Evolutionary conservation across 1,284 basidiomycete species (phyloP).

Genomic region (Schizophyllum commune): DNA sequence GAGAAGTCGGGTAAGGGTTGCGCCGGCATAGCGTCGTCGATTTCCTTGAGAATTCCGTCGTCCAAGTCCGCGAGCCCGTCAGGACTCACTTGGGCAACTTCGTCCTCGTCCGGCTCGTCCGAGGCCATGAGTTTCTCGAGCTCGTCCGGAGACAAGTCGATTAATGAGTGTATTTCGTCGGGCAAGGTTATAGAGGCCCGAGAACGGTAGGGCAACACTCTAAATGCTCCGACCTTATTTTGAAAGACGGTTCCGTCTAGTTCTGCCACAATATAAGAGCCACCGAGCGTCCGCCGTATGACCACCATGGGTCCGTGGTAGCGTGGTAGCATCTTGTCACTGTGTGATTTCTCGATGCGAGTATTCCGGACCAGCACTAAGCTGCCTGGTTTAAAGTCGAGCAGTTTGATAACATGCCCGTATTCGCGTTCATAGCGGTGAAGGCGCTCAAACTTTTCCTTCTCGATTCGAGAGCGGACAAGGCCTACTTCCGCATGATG

Average conservation of each 20-base stretch:
- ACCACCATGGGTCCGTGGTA: constrained; percentile 29
- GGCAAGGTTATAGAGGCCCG: background rate
- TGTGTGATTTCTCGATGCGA: constrained; percentile 7
- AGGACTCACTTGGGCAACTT: no score
- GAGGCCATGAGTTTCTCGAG: no score
- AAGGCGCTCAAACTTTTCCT: no score
- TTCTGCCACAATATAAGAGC: constrained; percentile 25
- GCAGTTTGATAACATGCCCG: constrained; percentile 19
- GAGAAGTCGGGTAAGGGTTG: no score
- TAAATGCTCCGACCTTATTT: constrained; percentile 21
- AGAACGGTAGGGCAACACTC: constrained; percentile 25
- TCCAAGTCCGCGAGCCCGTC: no score
- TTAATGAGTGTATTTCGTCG: no score
- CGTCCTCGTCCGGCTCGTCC: no score
- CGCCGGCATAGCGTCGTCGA: no score
- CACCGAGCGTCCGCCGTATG: constrained; percentile 19
- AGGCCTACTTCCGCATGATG: constrained; percentile 11
- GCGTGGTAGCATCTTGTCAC: constrained; percentile 20
- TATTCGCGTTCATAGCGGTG: constrained; percentile 9
- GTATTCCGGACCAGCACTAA: constrained; percentile 30
- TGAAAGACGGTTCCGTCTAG: constrained; percentile 23
- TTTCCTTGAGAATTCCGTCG: no score
- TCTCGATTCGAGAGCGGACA: no score
- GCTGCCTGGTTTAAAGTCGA: constrained; percentile 24
- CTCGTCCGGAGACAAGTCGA: no score